Conservation (phyloP, 768 basidiomycete genomes). For the Suillus sp. region DNA sequence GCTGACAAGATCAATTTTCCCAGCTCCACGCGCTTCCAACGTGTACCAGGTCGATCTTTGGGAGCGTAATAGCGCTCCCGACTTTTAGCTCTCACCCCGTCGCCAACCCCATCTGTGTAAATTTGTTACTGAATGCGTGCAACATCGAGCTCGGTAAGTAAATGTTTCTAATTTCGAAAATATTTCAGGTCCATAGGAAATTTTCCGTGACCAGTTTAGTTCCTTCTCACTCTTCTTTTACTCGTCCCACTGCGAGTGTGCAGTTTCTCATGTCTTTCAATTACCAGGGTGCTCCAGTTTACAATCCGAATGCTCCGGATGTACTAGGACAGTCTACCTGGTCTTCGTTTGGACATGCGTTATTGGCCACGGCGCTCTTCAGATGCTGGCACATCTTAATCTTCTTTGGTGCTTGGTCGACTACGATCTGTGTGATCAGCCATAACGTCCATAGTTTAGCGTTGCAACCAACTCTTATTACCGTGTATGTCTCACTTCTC, state of each 20-base stretch:
- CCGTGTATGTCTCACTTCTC: slow-evolving; percentile 50
- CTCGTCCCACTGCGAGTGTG: neutral
- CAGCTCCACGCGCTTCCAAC: neutral
- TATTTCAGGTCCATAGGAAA: neutral
- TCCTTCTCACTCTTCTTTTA: neutral
- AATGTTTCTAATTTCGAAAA: neutral
- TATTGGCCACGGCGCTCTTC: slow-evolving; percentile 37
- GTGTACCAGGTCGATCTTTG: neutral
- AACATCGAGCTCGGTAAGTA: neutral
- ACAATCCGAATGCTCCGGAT: neutral
- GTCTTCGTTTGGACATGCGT: slow-evolving; percentile 42
- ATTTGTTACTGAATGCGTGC: neutral
- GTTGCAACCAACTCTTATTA: slow-evolving; percentile 59
- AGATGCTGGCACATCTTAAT: slow-evolving; percentile 54
- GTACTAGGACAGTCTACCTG: slow-evolving; percentile 14
- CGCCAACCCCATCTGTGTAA: neutral
- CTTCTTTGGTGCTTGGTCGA: slow-evolving; percentile 66
- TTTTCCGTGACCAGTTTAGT: neutral
- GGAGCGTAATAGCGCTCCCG: neutral
- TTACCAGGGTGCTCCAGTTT: slow-evolving; percentile 3
- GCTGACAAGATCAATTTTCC: neutral
- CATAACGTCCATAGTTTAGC: slow-evolving; percentile 44
- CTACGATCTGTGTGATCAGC: slow-evolving; percentile 56
- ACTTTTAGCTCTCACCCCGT: neutral
- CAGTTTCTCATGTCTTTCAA: slow-evolving; percentile 1